Base-by-base conservation (phyloP, 129 eudicot species). In the Artemisia argyi region DNA sequence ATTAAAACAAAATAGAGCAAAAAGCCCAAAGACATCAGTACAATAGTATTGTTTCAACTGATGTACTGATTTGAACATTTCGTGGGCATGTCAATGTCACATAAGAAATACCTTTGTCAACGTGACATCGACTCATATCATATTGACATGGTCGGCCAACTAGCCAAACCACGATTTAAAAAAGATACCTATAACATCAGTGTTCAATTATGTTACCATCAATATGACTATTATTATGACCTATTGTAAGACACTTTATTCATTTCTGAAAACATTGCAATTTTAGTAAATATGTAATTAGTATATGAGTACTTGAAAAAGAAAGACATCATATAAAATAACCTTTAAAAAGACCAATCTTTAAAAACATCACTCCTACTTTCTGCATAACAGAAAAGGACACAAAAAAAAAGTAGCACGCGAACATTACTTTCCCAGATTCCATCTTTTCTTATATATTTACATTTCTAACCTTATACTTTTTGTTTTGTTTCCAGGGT, bases 371-470 rank as follows among this genome's bases (percentile, higher is more conserved):
- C 35, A 63, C 60, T 64, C 15, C 10, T 7, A 50, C 60, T 48
- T 60, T 66, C 17, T 67, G 56, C n/a, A 65, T 50, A 5, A 16
- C 10, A 60, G 54, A 60, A 3, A 58, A 39, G 30, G 59, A 12
- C 76, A 68, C 78, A 81, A n/a, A 73, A 64, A 55, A 62, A 86
- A 84, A 89, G 88, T 61, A 69, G 73, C 96, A 86, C 78, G 92
- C 92, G 83, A 76, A 66, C 13, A 28, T 8, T 54, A 68, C 19
- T 69, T 80, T 53, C 59, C 67, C 73, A 74, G 87, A 85, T 82
- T 81, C 87, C 85, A 68, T 72, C 15, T 76, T 11, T 35, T 57
- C 1, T 42, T 32, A 69, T 35, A 53, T 55, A 53, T 55, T 66
- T 73, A 60, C 78, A 59, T 28, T 61, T 70, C 39, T 51, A 74